phyloP scores from a whole-genome alignment of 2,329 filamentous ascomycete species.

The Fusarium buxicola region DNA sequence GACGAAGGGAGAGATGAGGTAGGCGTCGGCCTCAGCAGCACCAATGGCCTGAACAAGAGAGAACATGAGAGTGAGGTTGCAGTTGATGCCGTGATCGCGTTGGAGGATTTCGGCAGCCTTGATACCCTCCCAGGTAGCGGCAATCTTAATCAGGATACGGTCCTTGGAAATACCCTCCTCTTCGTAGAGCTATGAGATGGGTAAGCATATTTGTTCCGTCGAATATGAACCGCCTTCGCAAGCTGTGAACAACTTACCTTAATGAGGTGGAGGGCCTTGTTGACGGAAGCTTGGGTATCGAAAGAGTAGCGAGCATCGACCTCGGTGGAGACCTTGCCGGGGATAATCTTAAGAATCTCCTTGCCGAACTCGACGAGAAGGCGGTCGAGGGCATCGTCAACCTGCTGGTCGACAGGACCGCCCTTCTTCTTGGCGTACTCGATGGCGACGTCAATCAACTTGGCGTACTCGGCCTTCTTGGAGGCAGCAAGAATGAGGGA shows the following conservation, averaged over 20 bases:
- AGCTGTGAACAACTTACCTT: constrained; percentile 68
- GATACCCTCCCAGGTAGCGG: constrained; percentile 99
- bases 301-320: constrained; percentile 97
- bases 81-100: constrained; percentile 95
- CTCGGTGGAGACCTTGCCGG: constrained; percentile 98
- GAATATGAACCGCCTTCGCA: background rate
- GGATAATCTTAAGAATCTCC: constrained; percentile 96
- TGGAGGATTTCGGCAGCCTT: constrained; percentile 98
- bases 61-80: constrained; percentile 99
- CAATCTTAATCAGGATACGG: constrained; percentile 97
- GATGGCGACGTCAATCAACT: constrained; percentile 88
- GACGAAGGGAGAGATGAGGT: constrained; percentile 99
- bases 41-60: constrained; percentile 93
- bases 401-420: constrained; percentile 78
- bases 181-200: constrained; percentile 83
- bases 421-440: constrained; percentile 85
- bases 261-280: constrained; percentile 98
- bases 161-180: constrained; percentile 91
- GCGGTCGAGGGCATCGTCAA: constrained; percentile 90
- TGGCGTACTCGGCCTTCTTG: constrained; percentile 97
- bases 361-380: constrained; percentile 98
- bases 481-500: constrained; percentile 97
- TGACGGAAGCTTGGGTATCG: constrained; percentile 88
- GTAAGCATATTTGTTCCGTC: constrained; percentile 19
- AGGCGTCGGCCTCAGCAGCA: constrained; percentile 93